phyloP scores from a whole-genome alignment of 441 rosid genomes.

The Macaranga tanarius region DNA sequence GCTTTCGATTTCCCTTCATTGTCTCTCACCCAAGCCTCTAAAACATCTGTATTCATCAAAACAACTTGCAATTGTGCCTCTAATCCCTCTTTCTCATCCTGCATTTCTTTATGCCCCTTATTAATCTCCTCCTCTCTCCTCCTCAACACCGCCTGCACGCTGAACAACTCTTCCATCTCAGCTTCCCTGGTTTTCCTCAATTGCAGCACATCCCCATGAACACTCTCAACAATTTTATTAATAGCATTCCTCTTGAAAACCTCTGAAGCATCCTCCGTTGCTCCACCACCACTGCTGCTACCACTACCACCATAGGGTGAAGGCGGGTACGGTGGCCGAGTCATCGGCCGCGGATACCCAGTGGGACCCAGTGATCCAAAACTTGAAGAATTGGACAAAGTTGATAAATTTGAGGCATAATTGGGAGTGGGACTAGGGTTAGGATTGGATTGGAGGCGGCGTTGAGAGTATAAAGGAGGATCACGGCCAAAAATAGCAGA shows the following conservation, averaged over 20 bases:
- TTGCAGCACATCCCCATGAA: conserved; percentile 54
- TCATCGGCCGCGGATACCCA: conserved; percentile 34
- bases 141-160: conserved; percentile 61
- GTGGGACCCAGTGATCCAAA: conserved; percentile 33
- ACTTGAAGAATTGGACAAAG: conserved; percentile 32
- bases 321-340: conserved; percentile 55
- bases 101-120: conserved; percentile 75
- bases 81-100: conserved; percentile 68
- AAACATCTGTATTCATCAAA: conserved; percentile 69
- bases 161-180: conserved; percentile 76
- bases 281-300: conserved; percentile 22
- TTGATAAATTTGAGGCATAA: conserved; percentile 22
- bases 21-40: conserved; percentile 71
- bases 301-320: conserved; percentile 52
- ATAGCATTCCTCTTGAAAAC: conserved; percentile 65
- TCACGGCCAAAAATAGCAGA: conserved; percentile 61
- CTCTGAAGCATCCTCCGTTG: conserved; percentile 71
- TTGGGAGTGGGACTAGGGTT: conserved; percentile 21
- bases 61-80: conserved; percentile 89
- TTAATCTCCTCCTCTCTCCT: conserved; percentile 66
- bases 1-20: conserved; percentile 63
- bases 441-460: conserved; percentile 43
- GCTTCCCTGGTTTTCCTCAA: conserved; percentile 77
- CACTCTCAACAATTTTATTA: conserved; percentile 72
- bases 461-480: conserved; percentile 89